phyloP scores from a whole-genome alignment of 2,329 filamentous ascomycete species.

The Clarireedia paspali region DNA sequence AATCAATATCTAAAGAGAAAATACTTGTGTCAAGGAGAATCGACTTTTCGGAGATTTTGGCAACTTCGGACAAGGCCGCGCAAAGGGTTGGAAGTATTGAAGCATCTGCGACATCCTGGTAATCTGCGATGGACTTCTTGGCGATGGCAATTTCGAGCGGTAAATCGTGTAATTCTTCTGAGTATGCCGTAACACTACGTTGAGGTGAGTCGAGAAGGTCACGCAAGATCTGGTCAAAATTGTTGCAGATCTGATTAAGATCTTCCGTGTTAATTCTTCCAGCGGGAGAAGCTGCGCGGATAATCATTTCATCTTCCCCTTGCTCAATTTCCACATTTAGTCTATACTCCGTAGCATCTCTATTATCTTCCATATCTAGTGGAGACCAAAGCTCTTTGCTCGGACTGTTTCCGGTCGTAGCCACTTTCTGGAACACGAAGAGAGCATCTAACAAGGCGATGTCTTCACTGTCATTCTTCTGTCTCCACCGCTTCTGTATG shows the following conservation, averaged over 20 bases:
- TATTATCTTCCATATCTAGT: not conserved
- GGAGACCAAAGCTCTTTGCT: not conserved
- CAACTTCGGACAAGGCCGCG: not conserved
- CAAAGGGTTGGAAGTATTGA: not conserved
- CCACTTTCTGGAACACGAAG: not conserved
- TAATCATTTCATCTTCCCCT: not conserved
- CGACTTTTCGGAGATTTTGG: not conserved
- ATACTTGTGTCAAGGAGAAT: not conserved
- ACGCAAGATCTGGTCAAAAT: not conserved
- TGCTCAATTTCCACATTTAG: conserved; percentile 1
- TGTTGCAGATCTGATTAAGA: not conserved
- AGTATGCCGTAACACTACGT: not conserved
- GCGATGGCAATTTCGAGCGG: not conserved
- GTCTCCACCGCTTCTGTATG: not conserved
- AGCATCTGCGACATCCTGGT: not conserved
- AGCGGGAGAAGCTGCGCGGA: not conserved
- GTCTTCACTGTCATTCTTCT: not conserved
- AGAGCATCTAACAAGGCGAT: not conserved
- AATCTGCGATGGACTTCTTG: not conserved
- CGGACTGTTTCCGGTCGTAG: too few species aligned
- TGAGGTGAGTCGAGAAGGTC: not conserved
- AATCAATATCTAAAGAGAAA: not conserved
- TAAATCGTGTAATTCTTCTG: not conserved
- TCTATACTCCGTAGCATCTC: conserved; percentile 4
- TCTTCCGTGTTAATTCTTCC: not conserved